These are phyloP conservation scores for Sistotremastrum niveocremeum DNA, from an alignment of 768 basidiomycete genomes.

Conservation along the genomic window DNA sequence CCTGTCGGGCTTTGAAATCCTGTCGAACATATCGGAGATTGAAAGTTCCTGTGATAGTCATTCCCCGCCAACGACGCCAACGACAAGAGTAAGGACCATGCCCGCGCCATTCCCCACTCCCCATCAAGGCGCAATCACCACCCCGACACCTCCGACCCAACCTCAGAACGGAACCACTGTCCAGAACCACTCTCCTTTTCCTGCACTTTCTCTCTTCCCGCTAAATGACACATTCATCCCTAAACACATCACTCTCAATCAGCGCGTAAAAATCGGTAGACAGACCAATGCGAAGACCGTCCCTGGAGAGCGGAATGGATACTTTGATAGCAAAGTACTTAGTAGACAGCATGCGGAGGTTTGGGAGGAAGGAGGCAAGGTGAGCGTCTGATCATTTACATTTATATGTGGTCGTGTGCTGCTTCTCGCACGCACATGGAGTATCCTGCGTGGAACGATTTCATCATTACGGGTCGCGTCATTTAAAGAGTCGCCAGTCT, in stretches of 20 bases:
- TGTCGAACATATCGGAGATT: no score
- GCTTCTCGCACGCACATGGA: no score
- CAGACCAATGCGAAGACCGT: constrained; percentile 95
- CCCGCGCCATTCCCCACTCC: constrained; percentile 12
- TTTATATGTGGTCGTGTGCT: no score
- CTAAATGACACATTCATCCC: constrained; percentile 90
- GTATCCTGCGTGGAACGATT: no score
- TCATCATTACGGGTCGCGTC: no score
- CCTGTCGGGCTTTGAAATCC: no score
- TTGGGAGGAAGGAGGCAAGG: constrained; percentile 87
- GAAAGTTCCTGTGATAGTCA: no score
- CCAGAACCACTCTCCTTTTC: constrained; percentile 7
- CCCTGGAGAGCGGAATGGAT: constrained; percentile 83
- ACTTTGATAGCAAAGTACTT: constrained; percentile 92
- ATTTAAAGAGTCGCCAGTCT: no score
- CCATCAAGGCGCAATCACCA: constrained; percentile 16
- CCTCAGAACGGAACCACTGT: neutral
- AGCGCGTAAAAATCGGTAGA: constrained; percentile 81
- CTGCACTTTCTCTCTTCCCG: constrained; percentile 56
- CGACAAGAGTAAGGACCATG: no score
- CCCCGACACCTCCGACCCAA: constrained; percentile 2
- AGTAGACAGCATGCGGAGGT: constrained; percentile 94
- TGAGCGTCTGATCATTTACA: constrained; percentile 17
- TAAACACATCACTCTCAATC: constrained; percentile 81
- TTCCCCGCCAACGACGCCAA: no score